A percentile compares a stretch with the other conserved stretches of the same genome.
Conservation (phyloP, 2,329 filamentous ascomycete species). For the Chaetomium strumarium region DNA sequence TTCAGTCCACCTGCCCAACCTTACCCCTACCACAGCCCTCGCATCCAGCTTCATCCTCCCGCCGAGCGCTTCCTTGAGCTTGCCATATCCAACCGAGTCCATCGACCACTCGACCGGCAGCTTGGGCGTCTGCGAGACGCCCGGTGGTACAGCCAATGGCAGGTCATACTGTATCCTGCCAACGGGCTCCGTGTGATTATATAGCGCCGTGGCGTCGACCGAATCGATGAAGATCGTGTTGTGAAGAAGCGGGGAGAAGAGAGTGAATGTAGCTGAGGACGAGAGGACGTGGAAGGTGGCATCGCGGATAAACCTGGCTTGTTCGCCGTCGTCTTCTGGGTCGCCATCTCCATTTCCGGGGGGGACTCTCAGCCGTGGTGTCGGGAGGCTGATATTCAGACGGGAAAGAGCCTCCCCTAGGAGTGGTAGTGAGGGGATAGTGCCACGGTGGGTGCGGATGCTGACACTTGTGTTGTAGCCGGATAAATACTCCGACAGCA, state of each 20-base stretch:
- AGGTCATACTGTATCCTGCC: constrained; percentile 70
- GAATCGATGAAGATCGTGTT: constrained; percentile 71
- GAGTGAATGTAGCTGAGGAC: constrained; percentile 77
- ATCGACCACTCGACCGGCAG: constrained; percentile 78
- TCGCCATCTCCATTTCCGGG: constrained; percentile 35
- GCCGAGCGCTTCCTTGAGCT: constrained; percentile 71
- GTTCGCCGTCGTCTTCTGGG: constrained; percentile 36
- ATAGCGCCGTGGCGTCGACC: constrained; percentile 79
- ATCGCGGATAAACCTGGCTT: constrained; percentile 70
- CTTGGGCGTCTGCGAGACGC: constrained; percentile 63
- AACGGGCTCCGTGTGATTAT: constrained; percentile 71
- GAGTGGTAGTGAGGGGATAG: constrained; percentile 66
- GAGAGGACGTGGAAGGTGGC: constrained; percentile 83
- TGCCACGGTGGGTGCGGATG: constrained; percentile 62
- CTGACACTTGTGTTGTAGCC: constrained; percentile 79
- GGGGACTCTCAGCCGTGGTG: constrained; percentile 61
- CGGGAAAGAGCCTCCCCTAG: constrained; percentile 68
- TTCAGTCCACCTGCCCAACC: constrained; percentile 70
- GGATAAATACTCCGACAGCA: constrained; percentile 82
- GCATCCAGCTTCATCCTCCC: constrained; percentile 75
- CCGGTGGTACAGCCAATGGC: constrained; percentile 72
- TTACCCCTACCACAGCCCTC: constrained; percentile 66
- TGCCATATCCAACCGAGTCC: constrained; percentile 74
- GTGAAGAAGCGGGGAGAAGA: constrained; percentile 69
- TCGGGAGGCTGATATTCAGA: constrained; percentile 64